phyloP scores from a whole-genome alignment of 176 grass and related monocot species.

The Eleusine indica region DNA sequence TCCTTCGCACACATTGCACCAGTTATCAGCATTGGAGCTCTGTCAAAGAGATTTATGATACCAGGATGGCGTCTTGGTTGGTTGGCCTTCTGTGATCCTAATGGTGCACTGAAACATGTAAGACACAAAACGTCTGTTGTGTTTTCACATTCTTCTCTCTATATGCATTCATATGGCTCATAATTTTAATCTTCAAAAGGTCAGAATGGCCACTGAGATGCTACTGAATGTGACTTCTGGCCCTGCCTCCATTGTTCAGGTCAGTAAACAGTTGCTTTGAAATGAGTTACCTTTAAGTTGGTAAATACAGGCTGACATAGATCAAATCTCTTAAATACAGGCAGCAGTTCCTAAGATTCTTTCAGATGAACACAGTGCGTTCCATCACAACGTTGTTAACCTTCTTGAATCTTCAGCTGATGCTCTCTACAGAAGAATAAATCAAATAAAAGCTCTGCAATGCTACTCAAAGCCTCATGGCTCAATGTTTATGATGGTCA shows the following conservation, averaged over 20 bases:
- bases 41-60: slow-evolving; percentile 82
- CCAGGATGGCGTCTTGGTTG: slow-evolving; percentile 73
- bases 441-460: slow-evolving; percentile 61
- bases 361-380: slow-evolving; percentile 58
- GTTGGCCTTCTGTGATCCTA: slow-evolving; percentile 80
- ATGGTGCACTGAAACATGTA: slow-evolving; percentile 63
- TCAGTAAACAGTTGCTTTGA: neutral
- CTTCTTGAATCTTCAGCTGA: slow-evolving; percentile 70
- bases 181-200: slow-evolving; percentile 53
- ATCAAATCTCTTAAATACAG: slow-evolving; percentile 36
- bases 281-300: neutral
- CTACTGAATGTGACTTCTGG: slow-evolving; percentile 84
- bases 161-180: slow-evolving; percentile 15
- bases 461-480: slow-evolving; percentile 78
- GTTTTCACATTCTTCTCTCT: neutral
- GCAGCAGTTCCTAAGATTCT: slow-evolving; percentile 72
- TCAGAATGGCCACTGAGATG: slow-evolving; percentile 69
- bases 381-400: slow-evolving; percentile 56
- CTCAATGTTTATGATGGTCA: slow-evolving; percentile 97
- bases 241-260: slow-evolving; percentile 83
- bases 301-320: neutral
- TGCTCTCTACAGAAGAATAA: slow-evolving; percentile 55
- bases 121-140: neutral
- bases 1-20: slow-evolving; percentile 73
- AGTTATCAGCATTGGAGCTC: slow-evolving; percentile 68